phyloP scores from a whole-genome alignment of 768 basidiomycete species.

The Suillus alpinus region DNA sequence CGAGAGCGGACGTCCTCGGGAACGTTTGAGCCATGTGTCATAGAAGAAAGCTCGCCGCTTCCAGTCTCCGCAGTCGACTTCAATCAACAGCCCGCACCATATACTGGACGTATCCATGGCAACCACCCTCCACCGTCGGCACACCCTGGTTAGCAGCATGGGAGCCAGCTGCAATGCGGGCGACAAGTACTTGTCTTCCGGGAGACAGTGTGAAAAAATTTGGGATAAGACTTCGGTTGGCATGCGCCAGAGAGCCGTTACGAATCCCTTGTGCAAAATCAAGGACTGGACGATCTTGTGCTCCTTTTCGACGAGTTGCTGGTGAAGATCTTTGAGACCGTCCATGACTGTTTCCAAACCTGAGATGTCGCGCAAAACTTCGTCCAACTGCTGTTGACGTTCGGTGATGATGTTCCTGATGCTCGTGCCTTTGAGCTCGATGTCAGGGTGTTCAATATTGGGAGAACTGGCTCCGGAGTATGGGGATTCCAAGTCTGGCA shows the following conservation, averaged over 20 bases:
- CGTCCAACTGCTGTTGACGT: not conserved
- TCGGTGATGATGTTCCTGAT: not conserved
- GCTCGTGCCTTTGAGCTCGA: not conserved
- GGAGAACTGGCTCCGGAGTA: not conserved
- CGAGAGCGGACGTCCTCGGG: slow-evolving; percentile 16
- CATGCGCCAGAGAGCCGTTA: slow-evolving; percentile 33
- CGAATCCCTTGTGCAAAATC: slow-evolving; percentile 14
- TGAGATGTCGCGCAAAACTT: not conserved
- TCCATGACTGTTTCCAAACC: slow-evolving; percentile 9
- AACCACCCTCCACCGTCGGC: slow-evolving; percentile 40
- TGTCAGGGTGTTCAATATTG: not conserved
- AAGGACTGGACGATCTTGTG: not conserved
- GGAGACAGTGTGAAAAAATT: slow-evolving; percentile 43
- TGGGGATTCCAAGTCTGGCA: not conserved
- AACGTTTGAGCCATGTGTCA: slow-evolving; percentile 5
- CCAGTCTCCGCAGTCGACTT: slow-evolving; percentile 26
- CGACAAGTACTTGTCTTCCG: slow-evolving; percentile 21
- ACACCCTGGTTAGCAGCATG: slow-evolving; percentile 38
- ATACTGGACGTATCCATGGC: slow-evolving; percentile 39
- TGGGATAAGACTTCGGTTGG: slow-evolving; percentile 47
- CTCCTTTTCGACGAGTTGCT: slow-evolving; percentile 13
- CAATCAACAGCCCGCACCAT: slow-evolving; percentile 33
- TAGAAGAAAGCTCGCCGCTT: slow-evolving; percentile 13
- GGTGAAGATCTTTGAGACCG: slow-evolving; percentile 7
- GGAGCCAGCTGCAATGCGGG: slow-evolving; percentile 22